Percentiles rank a stretch among this genome's conserved stretches.
phyloP scores from a whole-genome alignment of 768 basidiomycete genomes.

The Mycena haematopus region DNA sequence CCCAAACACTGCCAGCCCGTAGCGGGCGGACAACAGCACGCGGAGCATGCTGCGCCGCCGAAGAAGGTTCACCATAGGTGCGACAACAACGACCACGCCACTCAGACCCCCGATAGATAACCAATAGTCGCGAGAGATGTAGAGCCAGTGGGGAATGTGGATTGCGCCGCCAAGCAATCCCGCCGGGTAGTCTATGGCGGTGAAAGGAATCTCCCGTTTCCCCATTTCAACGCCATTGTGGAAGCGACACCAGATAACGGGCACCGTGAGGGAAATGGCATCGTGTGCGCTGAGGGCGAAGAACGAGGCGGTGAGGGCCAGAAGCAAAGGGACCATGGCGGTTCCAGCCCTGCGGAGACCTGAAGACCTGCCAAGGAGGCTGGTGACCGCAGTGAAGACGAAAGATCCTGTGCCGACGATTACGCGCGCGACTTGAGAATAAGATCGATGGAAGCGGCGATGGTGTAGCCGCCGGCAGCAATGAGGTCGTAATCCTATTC shows the following conservation, averaged over 20 bases:
- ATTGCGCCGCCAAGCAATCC: background rate
- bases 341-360: background rate
- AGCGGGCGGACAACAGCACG: background rate
- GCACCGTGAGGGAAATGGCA: background rate
- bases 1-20: background rate
- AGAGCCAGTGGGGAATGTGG: background rate
- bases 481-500: constrained; percentile 19
- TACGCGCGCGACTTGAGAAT: background rate
- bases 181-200: background rate
- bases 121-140: background rate
- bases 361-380: background rate
- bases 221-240: background rate
- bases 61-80: background rate
- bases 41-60: background rate
- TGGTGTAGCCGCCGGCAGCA: background rate
- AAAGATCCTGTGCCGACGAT: constrained; percentile 5
- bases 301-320: background rate
- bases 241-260: background rate
- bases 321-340: background rate
- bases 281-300: background rate
- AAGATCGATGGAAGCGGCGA: background rate
- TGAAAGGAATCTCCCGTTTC: background rate
- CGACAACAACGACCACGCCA: background rate
- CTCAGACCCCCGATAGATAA: background rate
- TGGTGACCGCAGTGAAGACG: background rate